Percentiles rank a stretch among this genome's conserved stretches.
Evolutionary conservation across 2,329 filamentous ascomycete species (phyloP).

Genomic region (Clarireedia monteithiana): DNA sequence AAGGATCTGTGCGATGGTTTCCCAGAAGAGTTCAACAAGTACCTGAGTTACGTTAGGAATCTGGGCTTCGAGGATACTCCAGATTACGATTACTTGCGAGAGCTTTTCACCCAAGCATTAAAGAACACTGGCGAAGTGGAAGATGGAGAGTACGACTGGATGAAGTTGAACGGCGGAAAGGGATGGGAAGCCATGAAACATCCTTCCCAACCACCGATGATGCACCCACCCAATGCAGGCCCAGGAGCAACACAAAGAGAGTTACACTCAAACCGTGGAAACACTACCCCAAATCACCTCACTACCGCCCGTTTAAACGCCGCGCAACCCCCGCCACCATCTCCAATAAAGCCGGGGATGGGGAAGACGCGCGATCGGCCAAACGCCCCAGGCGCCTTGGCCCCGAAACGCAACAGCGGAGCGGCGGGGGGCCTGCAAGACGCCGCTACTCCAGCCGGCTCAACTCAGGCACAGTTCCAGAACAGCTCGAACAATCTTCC

Average conservation of each 20-base stretch:
- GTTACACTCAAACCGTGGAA: conserved; percentile 61
- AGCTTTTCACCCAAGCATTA: conserved; percentile 90
- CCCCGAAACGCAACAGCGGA: conserved; percentile 70
- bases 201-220: conserved; percentile 51
- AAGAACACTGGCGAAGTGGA: conserved; percentile 93
- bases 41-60: conserved; percentile 93
- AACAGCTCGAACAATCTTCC: conserved; percentile 86
- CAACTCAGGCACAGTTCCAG: conserved; percentile 93
- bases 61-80: conserved; percentile 97
- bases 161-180: conserved; percentile 90
- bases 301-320: conserved; percentile 89
- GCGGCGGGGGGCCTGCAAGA: conserved; percentile 63
- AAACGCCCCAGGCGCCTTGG: conserved; percentile 63
- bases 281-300: conserved; percentile 36
- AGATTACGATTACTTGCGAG: conserved; percentile 95
- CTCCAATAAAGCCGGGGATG: conserved; percentile 70
- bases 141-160: conserved; percentile 99
- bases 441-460: conserved; percentile 76
- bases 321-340: conserved; percentile 82
- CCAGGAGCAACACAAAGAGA: conserved; percentile 81
- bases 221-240: conserved; percentile 51
- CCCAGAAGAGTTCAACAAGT: conserved; percentile 96
- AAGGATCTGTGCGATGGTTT: conserved; percentile 96
- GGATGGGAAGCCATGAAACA: conserved; percentile 73
- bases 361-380: conserved; percentile 65